Base-by-base conservation (phyloP, 2,329 filamentous ascomycete species). In the Nigrospora osmanthi region DNA sequence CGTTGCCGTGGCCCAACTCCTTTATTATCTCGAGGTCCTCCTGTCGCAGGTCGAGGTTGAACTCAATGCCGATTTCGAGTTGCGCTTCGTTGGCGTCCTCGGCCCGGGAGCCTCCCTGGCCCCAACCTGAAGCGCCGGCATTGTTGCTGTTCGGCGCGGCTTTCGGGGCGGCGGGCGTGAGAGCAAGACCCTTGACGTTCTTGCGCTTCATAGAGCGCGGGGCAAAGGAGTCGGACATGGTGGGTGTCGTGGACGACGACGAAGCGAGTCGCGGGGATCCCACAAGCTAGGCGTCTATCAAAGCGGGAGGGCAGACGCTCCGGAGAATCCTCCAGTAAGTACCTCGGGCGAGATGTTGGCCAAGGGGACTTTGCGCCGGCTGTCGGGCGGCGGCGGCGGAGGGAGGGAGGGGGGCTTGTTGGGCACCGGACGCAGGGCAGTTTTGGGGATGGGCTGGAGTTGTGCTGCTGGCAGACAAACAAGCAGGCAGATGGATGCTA, bases 61-160 rank as follows among this genome's bases (percentile, higher is more conserved):
- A 97, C 69, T 98, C 93, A 51, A 97, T 88, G 16, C 93, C 93
- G 60, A 98, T 97, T 69, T 98, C 91, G 39, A 98, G 75, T 51
- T 83, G 79, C 43, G 74, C 77, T 50, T 77, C 74, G 52, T 77
- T 73, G 44, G 69, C 71, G 45, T 76, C 72, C 60, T 87, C 84
- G 6, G 58, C 57, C 44, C 55, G 54, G 6, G 60, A 63, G 19
- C 59, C 60, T 36, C 59, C 60, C 44, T 53, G 53, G 17, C 60
- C 59, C 60, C 59, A 63, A 51, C 75, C 78, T 45, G 76, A 70
- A 52, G 76, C 79, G 53, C 76, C 73, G 45, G 81, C 75, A 44
- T 66, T 68, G 58, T 81, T 80, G 38, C 87, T 84, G 30, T 87
- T 83, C 44, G 83, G 80, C 44, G 81, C 71, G 41, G 80, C 72